A percentile compares a stretch with the other conserved stretches of the same genome.
phyloP scores from a whole-genome alignment of 1,139 yeast genomes.

The Candida sanyaensis region DNA sequence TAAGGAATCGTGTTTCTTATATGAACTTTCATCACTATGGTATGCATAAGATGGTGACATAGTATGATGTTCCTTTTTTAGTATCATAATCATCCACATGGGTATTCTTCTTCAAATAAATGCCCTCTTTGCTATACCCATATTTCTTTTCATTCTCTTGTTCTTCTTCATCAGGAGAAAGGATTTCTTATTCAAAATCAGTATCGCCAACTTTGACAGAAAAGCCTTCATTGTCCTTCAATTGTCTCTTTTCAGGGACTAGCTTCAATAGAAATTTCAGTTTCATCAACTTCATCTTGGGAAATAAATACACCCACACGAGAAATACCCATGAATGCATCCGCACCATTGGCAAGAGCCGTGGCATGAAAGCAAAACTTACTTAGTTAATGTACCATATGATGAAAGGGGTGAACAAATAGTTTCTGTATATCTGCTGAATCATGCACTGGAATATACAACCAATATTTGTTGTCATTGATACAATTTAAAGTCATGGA shows the following conservation, averaged over 20 bases:
- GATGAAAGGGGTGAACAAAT: slow-evolving; percentile 81
- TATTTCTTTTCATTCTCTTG: slow-evolving; percentile 10
- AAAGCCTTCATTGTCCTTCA: slow-evolving; percentile 23
- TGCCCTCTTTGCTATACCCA: slow-evolving; percentile 11
- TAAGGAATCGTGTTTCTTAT: slow-evolving; percentile 9
- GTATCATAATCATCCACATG: neutral
- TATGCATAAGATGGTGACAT: slow-evolving; percentile 1
- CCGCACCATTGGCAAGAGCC: slow-evolving; percentile 66
- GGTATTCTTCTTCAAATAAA: slow-evolving; percentile 1
- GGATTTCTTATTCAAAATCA: slow-evolving; percentile 68
- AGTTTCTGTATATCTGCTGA: slow-evolving; percentile 59
- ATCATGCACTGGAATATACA: slow-evolving; percentile 49
- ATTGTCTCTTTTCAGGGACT: slow-evolving; percentile 22
- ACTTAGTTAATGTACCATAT: slow-evolving; percentile 59
- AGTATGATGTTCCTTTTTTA: slow-evolving; percentile 4
- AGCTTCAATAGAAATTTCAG: slow-evolving; percentile 21
- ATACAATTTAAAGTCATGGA: slow-evolving; percentile 66
- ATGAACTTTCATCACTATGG: slow-evolving; percentile 7
- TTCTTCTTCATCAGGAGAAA: slow-evolving; percentile 25
- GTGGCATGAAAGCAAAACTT: slow-evolving; percentile 67
- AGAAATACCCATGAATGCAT: slow-evolving; percentile 62
- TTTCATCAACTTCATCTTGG: slow-evolving; percentile 24
- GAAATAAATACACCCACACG: slow-evolving; percentile 58
- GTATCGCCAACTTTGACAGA: slow-evolving; percentile 56
- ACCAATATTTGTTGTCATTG: slow-evolving; percentile 75